Evolutionary conservation across 208 protist species (phyloP), one percentile per base, ranked within the genome.

Genomic region (Balamuthia mandrillaris): DNA sequence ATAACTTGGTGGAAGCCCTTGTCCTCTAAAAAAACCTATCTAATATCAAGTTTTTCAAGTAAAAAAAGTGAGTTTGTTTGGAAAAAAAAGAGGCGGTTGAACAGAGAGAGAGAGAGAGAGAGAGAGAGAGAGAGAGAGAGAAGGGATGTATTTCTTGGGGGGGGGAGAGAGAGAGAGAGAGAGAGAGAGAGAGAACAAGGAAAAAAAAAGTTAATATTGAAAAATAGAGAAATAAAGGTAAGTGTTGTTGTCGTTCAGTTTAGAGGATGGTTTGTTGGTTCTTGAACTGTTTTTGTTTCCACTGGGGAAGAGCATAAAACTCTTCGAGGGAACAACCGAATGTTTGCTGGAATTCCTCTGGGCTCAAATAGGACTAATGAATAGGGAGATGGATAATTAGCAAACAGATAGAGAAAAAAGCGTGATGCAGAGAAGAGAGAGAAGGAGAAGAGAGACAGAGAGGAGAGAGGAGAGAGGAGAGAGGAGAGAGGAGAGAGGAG

Each of bases 281-380:
- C 54, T 88, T 88, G 58, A 87, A 87, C 54, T 63, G 74, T 54
- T 66, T 82, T 35, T 88, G 81, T 52, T 88, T 84, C 85, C 85
- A 88, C 12, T 7, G 81, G 21, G 61, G 70, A 21, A 87, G 0
- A 29, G 47, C n/a, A n/a, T 9, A 35, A 45, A 66, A 88, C 42
- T 65, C 81, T 14, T 58, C 81, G 33, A 63, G 79, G 35, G 27
- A 87, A 77, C 86, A 87, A 18, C 72, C 72, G 83, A 88, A 88
- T 31, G 78, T 42, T 0, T 27, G 7, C 18, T 2, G 39, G 54
- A 88, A 88, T 24, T 88, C 85, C 1, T 31, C 85, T 0, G 81
- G 65, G 35, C 81, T 49, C n/a, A 88, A 81, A 10, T 56, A 88
- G 24, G 42, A 16, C 82, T 86, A 35, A 14, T 35, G 58, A 66